Evolutionary conservation across 108 stramenopile genomes (phyloP), one percentile per base, ranked within the genome.

Genomic region (Nannochloropsis salina): DNA sequence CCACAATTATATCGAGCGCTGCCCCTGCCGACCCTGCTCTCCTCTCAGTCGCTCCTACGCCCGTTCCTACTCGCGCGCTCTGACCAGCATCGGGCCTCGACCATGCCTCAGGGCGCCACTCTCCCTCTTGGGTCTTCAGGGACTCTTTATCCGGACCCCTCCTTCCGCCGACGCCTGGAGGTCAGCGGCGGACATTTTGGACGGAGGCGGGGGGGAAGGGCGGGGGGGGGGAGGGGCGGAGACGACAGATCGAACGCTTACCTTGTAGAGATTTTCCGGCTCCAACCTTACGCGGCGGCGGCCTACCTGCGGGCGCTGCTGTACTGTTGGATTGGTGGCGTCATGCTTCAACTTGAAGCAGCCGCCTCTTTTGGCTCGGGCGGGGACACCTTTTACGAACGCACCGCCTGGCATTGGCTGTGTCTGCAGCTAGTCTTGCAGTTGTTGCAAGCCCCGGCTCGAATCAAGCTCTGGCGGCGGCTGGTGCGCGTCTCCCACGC

Each of bases 311-410:
- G 61, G 61, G 61, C 61, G 15, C 6, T 74, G 2, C n/a, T 74
- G 61, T 74, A 74, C n/a, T 74, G 61, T 8, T 74, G 61, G 61
- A 74, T 74, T n/a, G 61, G 61, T n/a, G 61, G 61, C 20, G 61
- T 74, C 20, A 74, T 74, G 61, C 61, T 74, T 74, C 61, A 74
- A n/a, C 61, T 74, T 4, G 61, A 74, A n/a, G 61, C 61, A 74
- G 61, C 61, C 20, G 61, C 61, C 4, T n/a, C 20, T 74, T 74
- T 74, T n/a, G 61, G 61, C 61, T 4, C 61, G 61, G 61, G 61
- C 20, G 61, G 61, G 61, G 61, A 74, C n/a, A 74, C 61, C 1
- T 74, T 74, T n/a, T 74, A 74, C n/a, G 61, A 74, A 2, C 15
- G 61, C 15, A 74, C 61, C 15, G 61, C 61, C 20, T 74, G 61